A percentile compares a stretch with the other conserved stretches of the same genome.
These are phyloP conservation scores for Vigna hirtella DNA, from an alignment of 306 rosid species.

Conservation along the genomic window DNA sequence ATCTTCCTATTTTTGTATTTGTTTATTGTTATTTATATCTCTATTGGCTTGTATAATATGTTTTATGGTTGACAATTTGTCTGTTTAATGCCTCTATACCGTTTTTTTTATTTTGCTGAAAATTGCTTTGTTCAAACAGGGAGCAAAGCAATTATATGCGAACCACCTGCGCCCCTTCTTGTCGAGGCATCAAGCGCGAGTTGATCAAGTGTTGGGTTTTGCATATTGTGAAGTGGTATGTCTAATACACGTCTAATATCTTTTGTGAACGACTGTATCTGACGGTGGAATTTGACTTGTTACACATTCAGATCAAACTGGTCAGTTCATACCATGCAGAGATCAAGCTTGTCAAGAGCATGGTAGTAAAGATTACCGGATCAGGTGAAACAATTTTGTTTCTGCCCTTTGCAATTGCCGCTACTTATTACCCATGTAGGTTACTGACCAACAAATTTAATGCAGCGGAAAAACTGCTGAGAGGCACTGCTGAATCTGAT, in stretches of 20 bases:
- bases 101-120: slow-evolving; percentile 28
- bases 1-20: neutral
- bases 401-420: neutral
- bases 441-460: slow-evolving; percentile 26
- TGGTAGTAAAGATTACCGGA: slow-evolving; percentile 57
- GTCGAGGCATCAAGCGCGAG: slow-evolving; percentile 68
- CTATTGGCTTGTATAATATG: neutral
- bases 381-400: slow-evolving; percentile 63
- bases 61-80: slow-evolving; percentile 19
- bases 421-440: neutral
- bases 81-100: slow-evolving; percentile 14
- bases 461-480: slow-evolving; percentile 49
- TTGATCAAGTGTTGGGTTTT: slow-evolving; percentile 68
- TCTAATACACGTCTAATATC: neutral
- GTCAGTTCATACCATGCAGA: slow-evolving; percentile 64
- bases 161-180: slow-evolving; percentile 82
- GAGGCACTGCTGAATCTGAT: slow-evolving; percentile 50
- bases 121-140: slow-evolving; percentile 56
- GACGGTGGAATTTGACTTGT: slow-evolving; percentile 18
- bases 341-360: slow-evolving; percentile 59
- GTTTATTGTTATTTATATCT: slow-evolving; percentile 13
- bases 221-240: slow-evolving; percentile 76
- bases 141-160: slow-evolving; percentile 75
- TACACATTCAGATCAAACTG: slow-evolving; percentile 67
- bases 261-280: neutral